Conservation (phyloP, 2,329 filamentous ascomycete genomes). For the Aspergillus glaucus region DNA sequence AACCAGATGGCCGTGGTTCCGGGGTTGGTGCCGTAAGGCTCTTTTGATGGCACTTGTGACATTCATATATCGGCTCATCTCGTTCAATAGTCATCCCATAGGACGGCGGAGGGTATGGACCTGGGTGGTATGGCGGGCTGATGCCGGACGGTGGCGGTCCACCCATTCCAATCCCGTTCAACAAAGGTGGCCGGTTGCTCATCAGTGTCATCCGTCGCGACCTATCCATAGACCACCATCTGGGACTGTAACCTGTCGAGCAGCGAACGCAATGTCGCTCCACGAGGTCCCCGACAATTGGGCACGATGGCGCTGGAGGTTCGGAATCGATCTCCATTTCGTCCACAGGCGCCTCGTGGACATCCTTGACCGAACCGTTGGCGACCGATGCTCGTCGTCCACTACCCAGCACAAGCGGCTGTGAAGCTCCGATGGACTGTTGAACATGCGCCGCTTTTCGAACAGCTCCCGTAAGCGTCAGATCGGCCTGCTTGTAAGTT, state of each 20-base stretch:
- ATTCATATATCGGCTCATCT: slow-evolving; percentile 54
- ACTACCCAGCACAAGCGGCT: slow-evolving; percentile 24
- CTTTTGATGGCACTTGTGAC: slow-evolving; percentile 63
- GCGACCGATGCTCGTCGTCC: slow-evolving; percentile 55
- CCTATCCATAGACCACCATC: slow-evolving; percentile 58
- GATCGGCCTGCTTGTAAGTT: slow-evolving; percentile 91
- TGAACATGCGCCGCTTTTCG: slow-evolving; percentile 74
- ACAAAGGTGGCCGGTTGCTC: slow-evolving; percentile 38
- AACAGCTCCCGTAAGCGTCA: slow-evolving; percentile 82
- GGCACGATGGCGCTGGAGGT: slow-evolving; percentile 11
- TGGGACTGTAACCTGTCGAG: slow-evolving; percentile 35
- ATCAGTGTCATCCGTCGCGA: slow-evolving; percentile 46
- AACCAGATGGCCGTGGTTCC: slow-evolving; percentile 30
- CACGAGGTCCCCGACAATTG: slow-evolving; percentile 12
- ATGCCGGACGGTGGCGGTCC: neutral
- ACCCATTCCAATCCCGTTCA: slow-evolving; percentile 26
- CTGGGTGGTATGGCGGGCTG: slow-evolving; percentile 21
- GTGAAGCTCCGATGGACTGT: slow-evolving; percentile 30
- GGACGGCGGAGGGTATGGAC: slow-evolving; percentile 16
- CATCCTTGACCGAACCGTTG: slow-evolving; percentile 23
- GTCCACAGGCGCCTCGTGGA: slow-evolving; percentile 17
- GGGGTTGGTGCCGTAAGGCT: slow-evolving; percentile 32
- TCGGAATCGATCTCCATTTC: slow-evolving; percentile 29
- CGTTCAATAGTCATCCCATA: slow-evolving; percentile 7
- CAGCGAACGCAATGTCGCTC: slow-evolving; percentile 36